phyloP scores from a whole-genome alignment of 305 asterid species.

The Solanum aculeatissimum region DNA sequence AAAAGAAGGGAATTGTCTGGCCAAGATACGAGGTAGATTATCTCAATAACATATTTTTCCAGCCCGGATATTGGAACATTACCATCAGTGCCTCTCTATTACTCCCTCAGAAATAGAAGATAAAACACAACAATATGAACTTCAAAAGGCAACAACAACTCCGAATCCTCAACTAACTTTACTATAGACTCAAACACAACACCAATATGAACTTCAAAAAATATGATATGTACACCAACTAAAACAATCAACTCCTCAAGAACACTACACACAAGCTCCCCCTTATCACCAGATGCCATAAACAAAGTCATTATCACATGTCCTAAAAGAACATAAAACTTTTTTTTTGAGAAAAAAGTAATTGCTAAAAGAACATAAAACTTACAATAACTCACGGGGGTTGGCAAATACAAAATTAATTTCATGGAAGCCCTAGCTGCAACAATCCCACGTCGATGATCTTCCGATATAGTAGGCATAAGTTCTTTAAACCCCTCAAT shows the following conservation, averaged over 20 bases:
- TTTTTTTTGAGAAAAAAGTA: neutral
- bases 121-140: neutral
- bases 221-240: neutral
- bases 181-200: neutral
- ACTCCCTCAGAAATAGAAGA: neutral
- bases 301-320: neutral
- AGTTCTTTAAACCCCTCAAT: neutral
- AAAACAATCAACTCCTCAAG: neutral
- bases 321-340: neutral
- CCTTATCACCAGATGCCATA: neutral
- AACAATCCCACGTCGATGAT: neutral
- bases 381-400: neutral
- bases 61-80: neutral
- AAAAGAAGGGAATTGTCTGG: neutral
- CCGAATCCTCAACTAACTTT: neutral
- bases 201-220: too few species aligned
- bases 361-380: neutral
- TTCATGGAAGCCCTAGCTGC: neutral
- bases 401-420: neutral
- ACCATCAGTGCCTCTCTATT: slow-evolving; percentile 3
- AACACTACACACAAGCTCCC: neutral
- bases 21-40: neutral
- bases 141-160: neutral
- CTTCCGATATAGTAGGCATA: neutral
- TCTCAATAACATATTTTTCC: neutral